phyloP scores from a whole-genome alignment of 257 asterid species.

The Solanum phureja region DNA sequence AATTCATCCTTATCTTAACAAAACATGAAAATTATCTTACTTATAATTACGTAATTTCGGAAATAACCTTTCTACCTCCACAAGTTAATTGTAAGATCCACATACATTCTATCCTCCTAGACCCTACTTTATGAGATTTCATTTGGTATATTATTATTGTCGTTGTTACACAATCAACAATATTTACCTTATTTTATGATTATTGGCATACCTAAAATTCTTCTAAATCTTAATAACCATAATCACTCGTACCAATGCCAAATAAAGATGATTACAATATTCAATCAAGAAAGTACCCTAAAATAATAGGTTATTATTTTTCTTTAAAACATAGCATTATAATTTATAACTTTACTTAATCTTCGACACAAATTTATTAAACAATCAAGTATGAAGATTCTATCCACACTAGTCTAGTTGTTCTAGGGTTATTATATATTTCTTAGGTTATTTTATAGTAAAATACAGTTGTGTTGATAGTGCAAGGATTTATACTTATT shows the following conservation, averaged over 20 bases:
- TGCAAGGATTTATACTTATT: not conserved
- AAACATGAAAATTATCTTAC: not conserved
- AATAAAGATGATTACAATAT: not conserved
- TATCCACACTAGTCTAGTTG: not conserved
- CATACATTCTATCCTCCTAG: no score
- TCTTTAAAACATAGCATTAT: not conserved
- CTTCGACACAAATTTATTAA: not conserved
- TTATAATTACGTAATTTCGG: not conserved
- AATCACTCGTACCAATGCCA: not conserved
- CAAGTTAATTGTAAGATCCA: not conserved
- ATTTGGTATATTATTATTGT: no score
- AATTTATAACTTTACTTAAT: not conserved
- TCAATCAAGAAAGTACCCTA: not conserved
- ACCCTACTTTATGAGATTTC: not conserved
- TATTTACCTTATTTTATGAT: not conserved
- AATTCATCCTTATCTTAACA: not conserved
- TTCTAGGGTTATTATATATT: not conserved
- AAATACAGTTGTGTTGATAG: not conserved
- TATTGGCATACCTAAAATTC: not conserved
- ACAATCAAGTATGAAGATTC: not conserved
- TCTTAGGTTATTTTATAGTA: not conserved
- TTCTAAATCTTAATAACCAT: not conserved
- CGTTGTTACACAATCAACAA: not conserved
- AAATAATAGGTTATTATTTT: not conserved
- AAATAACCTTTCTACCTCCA: not conserved